phyloP scores from a whole-genome alignment of 495 filamentous ascomycete species.

The Xylaria grammica region DNA sequence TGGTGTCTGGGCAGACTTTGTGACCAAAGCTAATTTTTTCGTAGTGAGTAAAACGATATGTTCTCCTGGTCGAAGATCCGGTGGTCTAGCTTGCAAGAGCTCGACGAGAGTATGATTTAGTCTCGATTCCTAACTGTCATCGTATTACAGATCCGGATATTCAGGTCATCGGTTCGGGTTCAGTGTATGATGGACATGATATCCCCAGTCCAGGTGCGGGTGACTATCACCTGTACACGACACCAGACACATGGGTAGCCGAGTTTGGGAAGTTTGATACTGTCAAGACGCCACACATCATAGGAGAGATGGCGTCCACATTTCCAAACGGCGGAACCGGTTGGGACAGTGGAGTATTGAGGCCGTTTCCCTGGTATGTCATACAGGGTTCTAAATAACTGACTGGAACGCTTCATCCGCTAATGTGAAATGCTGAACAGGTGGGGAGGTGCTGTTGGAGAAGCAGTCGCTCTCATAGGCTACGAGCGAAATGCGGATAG shows the following conservation, averaged over 20 bases:
- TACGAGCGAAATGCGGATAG: conserved; percentile 69
- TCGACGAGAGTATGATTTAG: too few species aligned
- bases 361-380: conserved; percentile 41
- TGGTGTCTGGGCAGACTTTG: neutral
- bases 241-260: conserved; percentile 39
- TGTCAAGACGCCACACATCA: conserved; percentile 42
- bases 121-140: neutral
- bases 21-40: neutral
- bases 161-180: conserved; percentile 60
- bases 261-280: conserved; percentile 58
- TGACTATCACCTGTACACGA: conserved; percentile 48
- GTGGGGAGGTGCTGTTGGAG: conserved; percentile 66
- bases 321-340: conserved; percentile 54
- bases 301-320: conserved; percentile 64
- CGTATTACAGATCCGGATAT: conserved; percentile 58
- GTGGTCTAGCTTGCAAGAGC: too few species aligned
- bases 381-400: neutral
- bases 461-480: conserved; percentile 71
- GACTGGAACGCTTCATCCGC: conserved; percentile 39
- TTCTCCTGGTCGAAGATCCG: neutral
- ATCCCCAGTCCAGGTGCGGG: conserved; percentile 49
- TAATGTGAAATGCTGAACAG: conserved; percentile 31
- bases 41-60: neutral
- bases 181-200: conserved; percentile 45
- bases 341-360: conserved; percentile 46